Evolutionary conservation across 139 green algal genomes (phyloP), one percentile per base, ranked within the genome.

Genomic region (Coelastrella sp.): DNA sequence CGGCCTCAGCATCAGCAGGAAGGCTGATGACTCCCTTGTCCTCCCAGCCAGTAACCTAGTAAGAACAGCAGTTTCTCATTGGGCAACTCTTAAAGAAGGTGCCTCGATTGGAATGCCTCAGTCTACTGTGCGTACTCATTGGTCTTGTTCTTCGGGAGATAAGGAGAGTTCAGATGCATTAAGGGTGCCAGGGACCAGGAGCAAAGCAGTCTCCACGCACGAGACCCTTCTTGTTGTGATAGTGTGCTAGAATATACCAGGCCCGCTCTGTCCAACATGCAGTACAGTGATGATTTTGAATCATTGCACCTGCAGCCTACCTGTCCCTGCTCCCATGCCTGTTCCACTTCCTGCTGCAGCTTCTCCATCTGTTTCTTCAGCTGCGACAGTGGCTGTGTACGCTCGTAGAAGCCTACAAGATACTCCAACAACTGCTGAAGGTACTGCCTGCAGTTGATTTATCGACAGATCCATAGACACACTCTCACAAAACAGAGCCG

Each of bases 351-450:
- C 4, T 93, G 91, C 75, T 97, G 22, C 80, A 96, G 89, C 88
- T 94, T 96, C 7, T 78, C 75, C 58, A 95, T 88, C 68, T 95
- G 93, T 84, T 90, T 92, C 65, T 90, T 81, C 76, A 97, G 89
- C 84, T 95, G 92, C 24, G 84, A 90, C 93, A 99, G 94, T 15
- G 98, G 98, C 91, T 98, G 96, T 7, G 96, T 98, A 63, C 97
- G 95, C 68, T 96, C 89, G 80, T 99, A 96, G 91, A 99, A 99
- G 11, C 76, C 93, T 73, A 93, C 78, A 35, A 99, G 94, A 92
- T 99, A 99, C 20, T 12, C 90, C 35, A 97, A 68, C 90, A 99
- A 90, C 3, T 56, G 90, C 63, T 91, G 15, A 72, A 96, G 82
- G 93, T 98, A 99, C 8, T 95, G 87, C 89, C 94, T 96, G 92